Evolutionary conservation across 495 filamentous ascomycete species (phyloP), one percentile per base, ranked within the genome.

Genomic region (Penicillium antarcticum): DNA sequence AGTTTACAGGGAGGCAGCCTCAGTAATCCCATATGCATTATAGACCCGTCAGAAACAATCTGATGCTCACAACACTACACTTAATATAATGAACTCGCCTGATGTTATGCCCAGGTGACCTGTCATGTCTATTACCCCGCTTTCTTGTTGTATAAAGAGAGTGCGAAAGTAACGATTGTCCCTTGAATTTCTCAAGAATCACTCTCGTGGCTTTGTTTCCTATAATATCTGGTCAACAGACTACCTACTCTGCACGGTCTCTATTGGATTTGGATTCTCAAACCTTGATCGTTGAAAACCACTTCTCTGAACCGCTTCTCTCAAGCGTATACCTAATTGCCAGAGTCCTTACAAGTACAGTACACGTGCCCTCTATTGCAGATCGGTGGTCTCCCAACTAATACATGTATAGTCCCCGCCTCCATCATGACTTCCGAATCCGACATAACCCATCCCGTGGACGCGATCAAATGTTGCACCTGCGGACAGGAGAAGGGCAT

Each of bases 391-490:
- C 17, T 43, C 17, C 40, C 19, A 43, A 43, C 13, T 24, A 43
- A 43, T 43, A 43, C 40, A 2, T 43, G 40, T 48, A 38, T 45
- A 45, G 42, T 45, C 42, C n/a, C 42, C n/a, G 31, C 42, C 42
- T 45, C 42, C 42, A 26, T 33, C 42, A 45, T 45, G 42, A 33
- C 29, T 45, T 31, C 42, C 32, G 42, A 31, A 45, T 45, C 42
- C 42, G 42, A 45, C 12, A 45, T 45, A 45, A 45, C 42, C 42
- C 8, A 16, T 45, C 29, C 42, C 29, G 42, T 33, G 42, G 42
- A 45, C 42, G 29, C 23, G 26, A 45, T 45, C 42, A 45, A 45
- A 45, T 32, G 42, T 45, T 45, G 42, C 42, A 45, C 42, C 42
- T 45, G 42, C 23, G 42, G 42, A 45, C 23, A 45, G 40, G 40